phyloP scores from a whole-genome alignment of 1,284 basidiomycete species.

The Marasmius tenuissimus region DNA sequence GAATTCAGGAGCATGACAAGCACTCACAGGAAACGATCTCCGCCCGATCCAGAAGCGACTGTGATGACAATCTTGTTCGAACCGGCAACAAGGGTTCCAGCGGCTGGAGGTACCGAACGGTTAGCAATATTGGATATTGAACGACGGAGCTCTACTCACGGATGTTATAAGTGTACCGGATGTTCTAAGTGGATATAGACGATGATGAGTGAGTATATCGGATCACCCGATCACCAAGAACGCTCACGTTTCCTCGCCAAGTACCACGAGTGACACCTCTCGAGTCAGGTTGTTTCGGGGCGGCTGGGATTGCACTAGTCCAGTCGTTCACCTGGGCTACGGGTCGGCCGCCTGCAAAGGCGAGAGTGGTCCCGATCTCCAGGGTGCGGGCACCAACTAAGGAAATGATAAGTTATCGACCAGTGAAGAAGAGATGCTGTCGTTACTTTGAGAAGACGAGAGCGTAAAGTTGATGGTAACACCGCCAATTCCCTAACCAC shows the following conservation, averaged over 20 bases:
- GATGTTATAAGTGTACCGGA: slow-evolving; percentile 30
- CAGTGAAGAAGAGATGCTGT: too few relatives aligned
- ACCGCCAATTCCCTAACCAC: slow-evolving; percentile 24
- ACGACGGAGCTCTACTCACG: slow-evolving; percentile 19
- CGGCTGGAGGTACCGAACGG: slow-evolving; percentile 16
- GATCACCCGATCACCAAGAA: background rate
- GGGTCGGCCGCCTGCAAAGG: slow-evolving; percentile 36
- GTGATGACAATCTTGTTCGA: slow-evolving; percentile 27
- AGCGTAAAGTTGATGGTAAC: slow-evolving; percentile 28
- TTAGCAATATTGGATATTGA: background rate
- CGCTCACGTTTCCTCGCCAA: slow-evolving; percentile 33
- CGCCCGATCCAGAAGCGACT: slow-evolving; percentile 32
- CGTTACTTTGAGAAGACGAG: slow-evolving; percentile 20
- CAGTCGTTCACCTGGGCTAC: slow-evolving; percentile 28
- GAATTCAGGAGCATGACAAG: background rate
- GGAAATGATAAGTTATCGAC: slow-evolving; percentile 1
- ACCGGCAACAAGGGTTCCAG: slow-evolving; percentile 28
- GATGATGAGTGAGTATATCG: background rate
- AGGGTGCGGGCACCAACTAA: slow-evolving; percentile 32
- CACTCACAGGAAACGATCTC: slow-evolving; percentile 30
- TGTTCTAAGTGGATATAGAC: slow-evolving; percentile 23
- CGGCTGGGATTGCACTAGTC: slow-evolving; percentile 27
- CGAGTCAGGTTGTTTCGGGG: slow-evolving; percentile 29
- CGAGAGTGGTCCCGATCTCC: slow-evolving; percentile 32
- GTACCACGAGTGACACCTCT: slow-evolving; percentile 22